A percentile compares a stretch with the other conserved stretches of the same genome.
Conservation (phyloP, 768 basidiomycete genomes). For the Russula sp. region DNA sequence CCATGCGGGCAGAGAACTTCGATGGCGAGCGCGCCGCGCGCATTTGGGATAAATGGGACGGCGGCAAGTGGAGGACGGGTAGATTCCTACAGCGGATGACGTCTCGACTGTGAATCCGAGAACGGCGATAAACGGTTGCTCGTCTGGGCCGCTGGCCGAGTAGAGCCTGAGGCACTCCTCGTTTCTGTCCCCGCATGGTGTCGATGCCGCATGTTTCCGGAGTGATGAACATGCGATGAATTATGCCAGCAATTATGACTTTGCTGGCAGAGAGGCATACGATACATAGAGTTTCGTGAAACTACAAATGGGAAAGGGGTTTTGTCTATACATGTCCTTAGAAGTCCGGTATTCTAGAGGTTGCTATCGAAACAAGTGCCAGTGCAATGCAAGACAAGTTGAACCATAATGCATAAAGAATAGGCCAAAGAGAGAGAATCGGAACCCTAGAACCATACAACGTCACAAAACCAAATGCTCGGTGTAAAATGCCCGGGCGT, state of each 20-base stretch:
- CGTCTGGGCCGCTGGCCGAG: not conserved
- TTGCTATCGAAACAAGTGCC: not conserved
- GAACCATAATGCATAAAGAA: not conserved
- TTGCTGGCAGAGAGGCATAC: not conserved
- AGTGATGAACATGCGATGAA: not conserved
- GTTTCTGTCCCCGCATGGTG: not conserved
- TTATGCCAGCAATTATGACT: not conserved
- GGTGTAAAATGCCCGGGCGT: constrained; percentile 31
- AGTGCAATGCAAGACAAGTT: not conserved
- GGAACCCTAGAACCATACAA: not conserved
- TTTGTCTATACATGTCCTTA: not conserved
- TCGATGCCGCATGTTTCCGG: not conserved
- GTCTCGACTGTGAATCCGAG: constrained; percentile 3
- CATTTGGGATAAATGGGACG: constrained; percentile 19
- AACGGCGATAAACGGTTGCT: not conserved
- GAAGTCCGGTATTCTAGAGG: constrained; percentile 1
- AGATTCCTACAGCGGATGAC: not conserved
- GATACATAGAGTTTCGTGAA: not conserved
- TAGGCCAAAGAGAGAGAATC: too few species aligned
- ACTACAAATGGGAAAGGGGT: not conserved
- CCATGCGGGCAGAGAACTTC: constrained; percentile 24
- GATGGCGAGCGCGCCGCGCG: constrained; percentile 22
- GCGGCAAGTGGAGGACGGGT: constrained; percentile 4
- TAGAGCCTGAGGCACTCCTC: not conserved
- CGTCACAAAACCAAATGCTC: constrained; percentile 28